A percentile compares a stretch with the other conserved stretches of the same genome.
These are phyloP conservation scores for Millerozyma acaciae DNA, from an alignment of 805 yeast species.

Conservation along the genomic window DNA sequence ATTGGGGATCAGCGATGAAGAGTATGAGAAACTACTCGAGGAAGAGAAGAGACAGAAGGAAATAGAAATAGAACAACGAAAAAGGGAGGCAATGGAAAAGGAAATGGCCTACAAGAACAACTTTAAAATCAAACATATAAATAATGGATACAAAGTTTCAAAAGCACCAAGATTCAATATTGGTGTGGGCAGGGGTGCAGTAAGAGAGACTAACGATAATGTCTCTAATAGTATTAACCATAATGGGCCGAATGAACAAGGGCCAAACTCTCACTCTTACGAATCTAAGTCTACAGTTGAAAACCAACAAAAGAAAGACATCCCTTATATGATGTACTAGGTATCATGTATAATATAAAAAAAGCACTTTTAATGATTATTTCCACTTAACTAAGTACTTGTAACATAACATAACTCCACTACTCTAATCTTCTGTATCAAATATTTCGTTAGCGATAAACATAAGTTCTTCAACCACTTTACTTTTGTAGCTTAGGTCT, in stretches of 20 bases:
- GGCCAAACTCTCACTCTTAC: too few relatives aligned
- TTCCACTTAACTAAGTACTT: too few relatives aligned
- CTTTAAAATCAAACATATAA: conserved; percentile 23
- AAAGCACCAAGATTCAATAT: conserved; percentile 35
- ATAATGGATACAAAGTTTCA: conserved; percentile 20
- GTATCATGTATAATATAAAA: neutral
- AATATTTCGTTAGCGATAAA: conserved; percentile 76
- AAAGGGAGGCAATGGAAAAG: conserved; percentile 6
- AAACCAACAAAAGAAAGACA: conserved; percentile 6
- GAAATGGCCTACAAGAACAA: conserved; percentile 22
- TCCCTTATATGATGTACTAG: conserved; percentile 18
- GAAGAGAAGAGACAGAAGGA: conserved; percentile 13
- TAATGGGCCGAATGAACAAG: neutral
- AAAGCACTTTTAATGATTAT: neutral
- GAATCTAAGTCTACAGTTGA: conserved; percentile 1
- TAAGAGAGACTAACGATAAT: conserved; percentile 4
- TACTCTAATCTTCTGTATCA: conserved; percentile 31
- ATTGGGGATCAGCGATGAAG: conserved; percentile 38
- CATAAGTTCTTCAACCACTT: conserved; percentile 80
- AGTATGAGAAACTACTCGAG: conserved; percentile 28
- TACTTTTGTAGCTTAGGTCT: conserved; percentile 72
- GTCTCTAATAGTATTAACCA: conserved; percentile 2
- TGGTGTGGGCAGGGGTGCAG: conserved; percentile 3
- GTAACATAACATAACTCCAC: too few relatives aligned
- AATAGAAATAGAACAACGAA: conserved; percentile 9